Evolutionary conservation across 169 alveolate species (phyloP).

Genomic region (Blepharisma undulans): DNA sequence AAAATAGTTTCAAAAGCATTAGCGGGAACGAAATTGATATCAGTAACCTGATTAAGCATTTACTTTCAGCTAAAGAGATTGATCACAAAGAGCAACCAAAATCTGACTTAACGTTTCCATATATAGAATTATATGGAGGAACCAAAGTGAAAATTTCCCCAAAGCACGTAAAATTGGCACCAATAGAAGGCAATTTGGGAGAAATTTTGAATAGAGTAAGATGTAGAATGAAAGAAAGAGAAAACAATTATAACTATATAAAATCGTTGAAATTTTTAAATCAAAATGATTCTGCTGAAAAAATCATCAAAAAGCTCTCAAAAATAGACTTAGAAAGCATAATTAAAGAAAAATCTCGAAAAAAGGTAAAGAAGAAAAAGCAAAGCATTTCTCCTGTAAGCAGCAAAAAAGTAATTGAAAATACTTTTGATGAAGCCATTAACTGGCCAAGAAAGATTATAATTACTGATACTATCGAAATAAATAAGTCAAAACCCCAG

Average conservation of each 20-base stretch:
- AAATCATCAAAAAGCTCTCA: background rate
- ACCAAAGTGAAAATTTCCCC: background rate
- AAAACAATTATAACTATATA: background rate
- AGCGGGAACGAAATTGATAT: background rate
- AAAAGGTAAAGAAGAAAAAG: background rate
- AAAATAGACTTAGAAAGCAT: background rate
- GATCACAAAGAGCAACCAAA: background rate
- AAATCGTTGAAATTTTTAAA: background rate
- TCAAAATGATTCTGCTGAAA: background rate
- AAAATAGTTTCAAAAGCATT: background rate
- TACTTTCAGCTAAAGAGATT: background rate
- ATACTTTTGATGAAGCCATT: background rate
- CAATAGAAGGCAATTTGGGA: background rate
- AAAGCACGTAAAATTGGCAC: background rate
- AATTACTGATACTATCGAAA: background rate
- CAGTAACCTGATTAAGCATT: background rate
- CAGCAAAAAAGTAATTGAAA: background rate
- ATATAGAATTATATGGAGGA: background rate
- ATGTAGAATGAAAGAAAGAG: background rate
- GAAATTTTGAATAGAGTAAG: background rate
- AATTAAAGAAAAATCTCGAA: background rate
- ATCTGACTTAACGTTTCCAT: background rate
- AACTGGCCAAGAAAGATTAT: background rate
- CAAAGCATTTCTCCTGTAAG: background rate
- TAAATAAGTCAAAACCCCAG: background rate